Evolutionary conservation across 1,139 yeast species (phyloP), one percentile per base, ranked within the genome.

Genomic region (Petasospora rhodanensis): DNA sequence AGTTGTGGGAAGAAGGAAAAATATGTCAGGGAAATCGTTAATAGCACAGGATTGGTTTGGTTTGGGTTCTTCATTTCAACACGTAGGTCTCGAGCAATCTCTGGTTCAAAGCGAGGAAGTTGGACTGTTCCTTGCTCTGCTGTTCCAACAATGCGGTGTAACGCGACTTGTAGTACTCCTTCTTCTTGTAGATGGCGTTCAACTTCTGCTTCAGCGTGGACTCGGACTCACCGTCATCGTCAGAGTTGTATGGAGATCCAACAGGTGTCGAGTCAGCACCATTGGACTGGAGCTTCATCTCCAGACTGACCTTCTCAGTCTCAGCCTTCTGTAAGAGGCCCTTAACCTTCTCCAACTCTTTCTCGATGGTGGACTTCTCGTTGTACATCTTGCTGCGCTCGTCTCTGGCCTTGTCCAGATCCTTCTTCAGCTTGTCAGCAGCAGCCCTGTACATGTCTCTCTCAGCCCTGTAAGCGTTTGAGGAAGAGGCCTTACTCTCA

Each of bases 141-240:
- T 40, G 40, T 10, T 38, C 45, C 7, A 43, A 25, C 5, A 40
- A 14, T 7, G 14, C 18, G 5, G 22, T 23, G 23, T 42, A 42
- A 12, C 37, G 38, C 21, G 24, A 24, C 33, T 42, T 42, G 27
- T 42, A 42, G 33, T 31, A 35, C n/a, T 42, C 45, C 25, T 43
- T 43, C 26, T 43, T 34, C 20, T 28, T 30, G 20, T n/a, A 32
- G 7, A 32, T 14, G 18, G 24, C 29, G 17, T 12, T 31, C 8
- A 10, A 10, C 12, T 22, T 19, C 8, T 10, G 10, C 18, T 15
- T 18, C 14, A 16, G 11, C 12, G 26, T 13, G 22, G 18, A 18
- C 7, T 12, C 13, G 7, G 21, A 29, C 11, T 9, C 13, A 2
- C 18, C 26, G 6, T 31, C 37, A 15, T 19, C 29, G 17, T 20